These are phyloP conservation scores for Clathrospora elynae DNA, from an alignment of 2,329 filamentous ascomycete species.

Conservation along the genomic window DNA sequence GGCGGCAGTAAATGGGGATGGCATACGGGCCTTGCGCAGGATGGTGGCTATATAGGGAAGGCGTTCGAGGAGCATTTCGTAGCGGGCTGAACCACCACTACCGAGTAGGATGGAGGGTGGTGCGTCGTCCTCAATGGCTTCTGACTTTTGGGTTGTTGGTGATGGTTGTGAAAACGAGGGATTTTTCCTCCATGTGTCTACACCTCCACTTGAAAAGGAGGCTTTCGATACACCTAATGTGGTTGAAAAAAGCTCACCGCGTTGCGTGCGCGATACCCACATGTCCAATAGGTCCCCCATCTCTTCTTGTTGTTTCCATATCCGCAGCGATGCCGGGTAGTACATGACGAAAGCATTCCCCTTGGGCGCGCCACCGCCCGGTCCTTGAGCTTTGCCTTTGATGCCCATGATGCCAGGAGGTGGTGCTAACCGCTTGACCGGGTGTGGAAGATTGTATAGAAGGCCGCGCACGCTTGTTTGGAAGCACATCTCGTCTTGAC, in stretches of 20 bases:
- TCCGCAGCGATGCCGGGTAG: constrained; percentile 80
- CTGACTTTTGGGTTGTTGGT: constrained; percentile 13
- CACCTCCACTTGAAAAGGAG: constrained; percentile 40
- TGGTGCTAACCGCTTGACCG: constrained; percentile 69
- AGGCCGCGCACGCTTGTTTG: constrained; percentile 87
- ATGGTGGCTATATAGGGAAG: constrained; percentile 84
- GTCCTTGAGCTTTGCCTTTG: constrained; percentile 37
- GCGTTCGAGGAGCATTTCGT: constrained; percentile 80
- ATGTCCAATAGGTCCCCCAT: constrained; percentile 73
- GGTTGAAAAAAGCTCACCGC: constrained; percentile 39
- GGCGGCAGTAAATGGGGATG: constrained; percentile 25
- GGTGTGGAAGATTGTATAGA: constrained; percentile 80
- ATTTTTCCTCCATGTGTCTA: constrained; percentile 47
- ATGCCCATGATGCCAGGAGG: constrained; percentile 45
- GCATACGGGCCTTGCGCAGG: constrained; percentile 41
- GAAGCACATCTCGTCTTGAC: constrained; percentile 93
- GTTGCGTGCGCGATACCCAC: constrained; percentile 66
- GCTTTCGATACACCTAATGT: constrained; percentile 34
- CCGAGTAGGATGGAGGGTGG: constrained; percentile 55
- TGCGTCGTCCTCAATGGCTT: constrained; percentile 19
- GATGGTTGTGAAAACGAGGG: constrained; percentile 19
- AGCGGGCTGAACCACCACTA: constrained; percentile 66
- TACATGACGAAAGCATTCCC: constrained; percentile 84
- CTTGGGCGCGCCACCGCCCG: constrained; percentile 30
- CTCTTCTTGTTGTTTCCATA: constrained; percentile 86